Percentiles rank a stretch among this genome's conserved stretches.
Conservation (phyloP, 176 grass and related monocot genomes). For the Musa troglodytarum region DNA sequence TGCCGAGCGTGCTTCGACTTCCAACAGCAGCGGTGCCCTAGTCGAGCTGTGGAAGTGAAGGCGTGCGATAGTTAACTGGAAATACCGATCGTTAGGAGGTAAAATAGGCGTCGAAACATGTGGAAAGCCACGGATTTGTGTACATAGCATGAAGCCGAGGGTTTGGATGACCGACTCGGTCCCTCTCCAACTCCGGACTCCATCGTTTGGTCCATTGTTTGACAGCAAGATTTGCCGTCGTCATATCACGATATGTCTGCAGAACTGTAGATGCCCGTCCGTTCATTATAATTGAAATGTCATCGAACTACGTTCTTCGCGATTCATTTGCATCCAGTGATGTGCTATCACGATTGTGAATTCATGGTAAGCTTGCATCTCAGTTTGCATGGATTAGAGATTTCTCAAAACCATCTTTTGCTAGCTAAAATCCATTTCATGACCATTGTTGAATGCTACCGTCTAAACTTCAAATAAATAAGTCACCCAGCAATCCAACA, state of each 20-base stretch:
- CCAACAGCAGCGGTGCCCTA: conserved; percentile 29
- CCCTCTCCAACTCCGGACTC: background rate
- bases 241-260: background rate
- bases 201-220: conserved; percentile 1
- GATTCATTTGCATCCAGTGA: too few relatives aligned
- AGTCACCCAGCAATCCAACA: too few relatives aligned
- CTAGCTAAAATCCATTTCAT: too few relatives aligned
- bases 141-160: background rate
- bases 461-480: too few relatives aligned
- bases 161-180: conserved; percentile 4
- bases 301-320: background rate
- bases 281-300: background rate
- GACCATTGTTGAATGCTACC: too few relatives aligned
- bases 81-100: too few relatives aligned
- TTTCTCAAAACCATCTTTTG: too few relatives aligned
- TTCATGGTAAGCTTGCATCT: too few relatives aligned
- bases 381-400: too few relatives aligned
- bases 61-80: too few relatives aligned
- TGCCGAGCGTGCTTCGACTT: conserved; percentile 42
- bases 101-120: too few relatives aligned
- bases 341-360: too few relatives aligned
- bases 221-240: background rate
- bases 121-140: background rate
- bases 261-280: background rate
- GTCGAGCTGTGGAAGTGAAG: conserved; percentile 21